Base-by-base conservation (phyloP, 495 filamentous ascomycete species). In the Hypomontagnella monticulosa region DNA sequence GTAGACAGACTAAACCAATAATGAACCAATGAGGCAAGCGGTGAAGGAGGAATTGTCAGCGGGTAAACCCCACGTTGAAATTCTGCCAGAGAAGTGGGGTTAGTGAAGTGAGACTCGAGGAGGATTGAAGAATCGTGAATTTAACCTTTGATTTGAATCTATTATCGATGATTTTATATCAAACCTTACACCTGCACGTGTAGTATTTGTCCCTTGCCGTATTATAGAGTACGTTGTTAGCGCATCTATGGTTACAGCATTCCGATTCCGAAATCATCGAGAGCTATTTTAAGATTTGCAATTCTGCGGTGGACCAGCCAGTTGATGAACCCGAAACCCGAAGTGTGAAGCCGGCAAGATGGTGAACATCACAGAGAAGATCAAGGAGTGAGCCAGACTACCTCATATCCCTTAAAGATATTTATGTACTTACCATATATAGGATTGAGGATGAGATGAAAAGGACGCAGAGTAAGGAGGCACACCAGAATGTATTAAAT, bases 381-480 rank as follows among this genome's bases (percentile, higher is more conserved):
- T 99, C 80, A 99, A 98, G 81, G 93, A 97, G 93, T 95, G 80
- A 71, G 89, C 77, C 23, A 6, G 23, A 27, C 23, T 27, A 27
- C 23, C 23, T 5, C 4, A 34, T n/a, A n/a, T 7, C 1, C 15
- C 10, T 9, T 14, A 6, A 15, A 33, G 1, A 15, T 18, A 1
- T 1, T 36, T 55, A 37, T 10, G 33, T 61, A 57, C 76, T 77
- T 37, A 76, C 36, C 4, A 12, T 53, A 65, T 49, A 15, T 64
- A 97, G 96, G 87, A 99, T 99, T 69, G 96, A 99, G 85, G 93
- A 95, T 83, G 96, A 99, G 89, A 99, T 99, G 96, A 87, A 85
- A 71, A 91, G 88, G 87, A 99, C 96, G 73, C 96, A 99, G 80
- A 97, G 93, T 95, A 87, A 80, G 79, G 61, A 46, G 44, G 51